A percentile compares a stretch with the other conserved stretches of the same genome.
These are phyloP conservation scores for Erysimum cheiri DNA, from an alignment of 441 rosid genomes.

Conservation along the genomic window DNA sequence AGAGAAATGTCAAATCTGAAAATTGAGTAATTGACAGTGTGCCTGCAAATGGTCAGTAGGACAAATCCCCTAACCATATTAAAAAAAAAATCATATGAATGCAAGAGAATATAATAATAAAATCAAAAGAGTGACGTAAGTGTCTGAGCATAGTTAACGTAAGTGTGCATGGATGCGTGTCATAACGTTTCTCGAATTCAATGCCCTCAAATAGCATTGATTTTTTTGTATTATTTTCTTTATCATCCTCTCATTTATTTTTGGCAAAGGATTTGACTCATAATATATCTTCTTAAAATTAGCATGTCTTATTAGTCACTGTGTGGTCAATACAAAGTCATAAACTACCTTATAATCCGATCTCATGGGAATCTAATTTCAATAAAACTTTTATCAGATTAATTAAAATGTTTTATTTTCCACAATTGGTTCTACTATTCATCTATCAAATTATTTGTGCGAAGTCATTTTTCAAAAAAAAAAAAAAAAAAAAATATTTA, in stretches of 20 bases:
- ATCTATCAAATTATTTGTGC: not conserved
- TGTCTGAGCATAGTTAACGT: slow-evolving; percentile 41
- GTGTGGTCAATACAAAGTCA: not conserved
- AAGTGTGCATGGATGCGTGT: slow-evolving; percentile 68
- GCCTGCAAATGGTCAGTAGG: slow-evolving; percentile 39
- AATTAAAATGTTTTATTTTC: not conserved
- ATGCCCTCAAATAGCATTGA: slow-evolving; percentile 45
- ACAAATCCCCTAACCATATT: slow-evolving; percentile 29
- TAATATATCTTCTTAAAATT: not conserved
- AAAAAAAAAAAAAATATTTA: not conserved
- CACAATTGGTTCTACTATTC: not conserved
- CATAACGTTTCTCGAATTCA: slow-evolving; percentile 50
- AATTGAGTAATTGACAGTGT: slow-evolving; percentile 42
- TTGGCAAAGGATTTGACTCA: not conserved
- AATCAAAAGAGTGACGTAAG: slow-evolving; percentile 51
- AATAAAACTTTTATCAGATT: not conserved
- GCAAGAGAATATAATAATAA: slow-evolving; percentile 6
- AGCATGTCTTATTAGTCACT: not conserved
- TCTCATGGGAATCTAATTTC: not conserved
- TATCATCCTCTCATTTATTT: not conserved
- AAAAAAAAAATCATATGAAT: not conserved
- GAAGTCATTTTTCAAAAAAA: not conserved
- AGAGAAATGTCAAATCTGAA: slow-evolving; percentile 49
- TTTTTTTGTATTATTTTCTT: slow-evolving; percentile 6
- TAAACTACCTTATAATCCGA: not conserved